A percentile compares a stretch with the other conserved stretches of the same genome.
Evolutionary conservation across 164 flowering plant genomes (phyloP).

Genomic region (Liquidambar formosana): DNA sequence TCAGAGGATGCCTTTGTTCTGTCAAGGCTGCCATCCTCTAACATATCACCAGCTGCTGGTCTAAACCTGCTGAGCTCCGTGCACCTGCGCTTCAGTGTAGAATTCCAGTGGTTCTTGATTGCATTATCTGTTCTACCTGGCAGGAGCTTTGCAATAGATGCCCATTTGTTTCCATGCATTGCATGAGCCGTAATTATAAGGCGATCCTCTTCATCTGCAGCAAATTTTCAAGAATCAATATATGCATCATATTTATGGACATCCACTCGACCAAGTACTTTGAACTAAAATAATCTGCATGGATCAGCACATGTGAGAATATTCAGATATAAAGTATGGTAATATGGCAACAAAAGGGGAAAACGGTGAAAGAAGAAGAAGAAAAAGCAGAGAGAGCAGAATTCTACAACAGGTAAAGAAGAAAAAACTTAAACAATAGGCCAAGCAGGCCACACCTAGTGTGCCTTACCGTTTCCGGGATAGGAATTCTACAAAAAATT

Average conservation of each 20-base stretch:
- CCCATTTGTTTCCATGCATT: constrained; percentile 53
- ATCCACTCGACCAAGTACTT: neutral
- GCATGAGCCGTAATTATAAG: constrained; percentile 43
- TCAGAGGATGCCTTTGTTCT: constrained; percentile 36
- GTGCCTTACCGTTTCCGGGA: no score
- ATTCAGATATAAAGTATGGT: no score
- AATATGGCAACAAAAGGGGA: no score
- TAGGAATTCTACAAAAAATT: no score
- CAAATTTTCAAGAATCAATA: neutral
- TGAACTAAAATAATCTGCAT: no score
- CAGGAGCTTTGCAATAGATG: constrained; percentile 44
- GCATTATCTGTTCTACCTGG: constrained; percentile 59
- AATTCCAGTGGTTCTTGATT: constrained; percentile 56
- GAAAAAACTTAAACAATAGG: no score
- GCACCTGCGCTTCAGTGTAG: constrained; percentile 39
- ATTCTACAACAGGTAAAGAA: no score
- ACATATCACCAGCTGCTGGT: constrained; percentile 3
- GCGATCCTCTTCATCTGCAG: constrained; percentile 49
- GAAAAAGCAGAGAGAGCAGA: no score
- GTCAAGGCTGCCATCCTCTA: constrained; percentile 24
- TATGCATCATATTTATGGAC: neutral
- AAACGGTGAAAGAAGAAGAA: no score
- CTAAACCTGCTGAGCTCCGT: constrained; percentile 16
- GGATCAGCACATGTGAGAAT: no score
- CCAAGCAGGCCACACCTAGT: no score